Conservation (phyloP, 2,329 filamentous ascomycete genomes). For the Fonsecaea multimorphosa region DNA sequence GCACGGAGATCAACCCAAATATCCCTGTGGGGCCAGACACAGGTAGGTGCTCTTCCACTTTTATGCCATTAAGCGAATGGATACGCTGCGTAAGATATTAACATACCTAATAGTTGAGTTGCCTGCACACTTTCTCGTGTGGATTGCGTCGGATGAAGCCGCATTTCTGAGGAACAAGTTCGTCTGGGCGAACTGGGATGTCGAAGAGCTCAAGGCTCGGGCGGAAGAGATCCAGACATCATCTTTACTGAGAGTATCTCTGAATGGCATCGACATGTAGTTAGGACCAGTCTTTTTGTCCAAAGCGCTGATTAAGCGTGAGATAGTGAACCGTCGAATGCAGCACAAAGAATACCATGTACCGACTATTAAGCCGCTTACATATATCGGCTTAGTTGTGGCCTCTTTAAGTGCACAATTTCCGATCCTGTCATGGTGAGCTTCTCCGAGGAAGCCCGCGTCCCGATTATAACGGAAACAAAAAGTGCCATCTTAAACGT, state of each 20-base stretch:
- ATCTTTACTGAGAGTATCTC: conserved; percentile 21
- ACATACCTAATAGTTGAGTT: conserved; percentile 48
- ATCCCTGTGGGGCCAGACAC: neutral
- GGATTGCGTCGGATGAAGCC: conserved; percentile 49
- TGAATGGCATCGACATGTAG: conserved; percentile 26
- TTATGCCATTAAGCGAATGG: conserved; percentile 4
- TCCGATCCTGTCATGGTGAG: too few species aligned
- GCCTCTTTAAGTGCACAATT: too few species aligned
- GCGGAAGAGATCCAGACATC: conserved; percentile 44
- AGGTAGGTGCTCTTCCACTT: neutral
- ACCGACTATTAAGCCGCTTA: too few species aligned
- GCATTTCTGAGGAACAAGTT: conserved; percentile 18
- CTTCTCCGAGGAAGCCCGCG: too few species aligned
- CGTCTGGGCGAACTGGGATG: conserved; percentile 17
- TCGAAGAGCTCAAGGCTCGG: conserved; percentile 46
- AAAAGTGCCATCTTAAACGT: too few species aligned
- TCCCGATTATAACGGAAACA: too few species aligned
- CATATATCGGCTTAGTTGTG: too few species aligned
- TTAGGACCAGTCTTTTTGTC: neutral
- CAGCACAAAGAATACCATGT: too few species aligned
- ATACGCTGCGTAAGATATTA: conserved; percentile 41
- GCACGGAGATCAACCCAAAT: conserved; percentile 18
- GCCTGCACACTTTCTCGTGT: conserved; percentile 52
- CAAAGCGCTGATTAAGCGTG: neutral
- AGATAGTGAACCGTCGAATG: neutral